Percentiles rank a stretch among this genome's conserved stretches.
Conservation (phyloP, 306 rosid genomes). For the Castanea crenata region DNA sequence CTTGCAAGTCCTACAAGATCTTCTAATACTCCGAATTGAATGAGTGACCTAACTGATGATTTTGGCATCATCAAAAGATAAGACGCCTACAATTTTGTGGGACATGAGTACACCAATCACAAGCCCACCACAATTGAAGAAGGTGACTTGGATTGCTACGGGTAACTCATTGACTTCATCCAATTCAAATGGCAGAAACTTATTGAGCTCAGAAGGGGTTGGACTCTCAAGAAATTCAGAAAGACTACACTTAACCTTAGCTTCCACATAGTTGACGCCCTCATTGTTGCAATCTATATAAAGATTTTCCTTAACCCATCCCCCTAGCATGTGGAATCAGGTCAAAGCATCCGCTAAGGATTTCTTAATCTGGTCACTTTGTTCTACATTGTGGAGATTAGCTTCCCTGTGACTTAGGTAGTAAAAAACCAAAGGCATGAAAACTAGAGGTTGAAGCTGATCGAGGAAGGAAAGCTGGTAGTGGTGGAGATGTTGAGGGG, state of each 20-base stretch:
- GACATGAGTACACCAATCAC: constrained; percentile 17
- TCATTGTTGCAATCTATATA: constrained; percentile 3
- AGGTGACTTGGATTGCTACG: constrained; percentile 9
- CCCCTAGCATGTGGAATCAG: constrained; percentile 2
- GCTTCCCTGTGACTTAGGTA: not conserved
- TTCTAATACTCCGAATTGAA: too few species aligned
- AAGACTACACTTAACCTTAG: not conserved
- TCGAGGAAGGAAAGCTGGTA: constrained; percentile 14
- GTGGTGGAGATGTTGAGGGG: constrained; percentile 19
- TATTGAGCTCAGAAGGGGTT: not conserved
- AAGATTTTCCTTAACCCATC: not conserved
- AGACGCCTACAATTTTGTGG: constrained; percentile 27
- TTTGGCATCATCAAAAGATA: not conserved
- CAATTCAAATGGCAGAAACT: constrained; percentile 6
- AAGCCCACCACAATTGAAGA: constrained; percentile 30
- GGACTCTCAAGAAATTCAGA: not conserved
- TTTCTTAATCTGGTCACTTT: not conserved
- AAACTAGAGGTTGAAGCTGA: constrained; percentile 1
- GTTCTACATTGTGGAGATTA: not conserved
- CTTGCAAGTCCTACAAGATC: too few species aligned
- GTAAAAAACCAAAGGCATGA: constrained; percentile 16
- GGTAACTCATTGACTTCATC: not conserved
- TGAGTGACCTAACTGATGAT: too few species aligned
- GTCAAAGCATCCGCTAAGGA: not conserved
- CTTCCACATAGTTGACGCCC: not conserved